Conservation (phyloP, 345 rosid genomes). For the Bruguiera sexangula region DNA sequence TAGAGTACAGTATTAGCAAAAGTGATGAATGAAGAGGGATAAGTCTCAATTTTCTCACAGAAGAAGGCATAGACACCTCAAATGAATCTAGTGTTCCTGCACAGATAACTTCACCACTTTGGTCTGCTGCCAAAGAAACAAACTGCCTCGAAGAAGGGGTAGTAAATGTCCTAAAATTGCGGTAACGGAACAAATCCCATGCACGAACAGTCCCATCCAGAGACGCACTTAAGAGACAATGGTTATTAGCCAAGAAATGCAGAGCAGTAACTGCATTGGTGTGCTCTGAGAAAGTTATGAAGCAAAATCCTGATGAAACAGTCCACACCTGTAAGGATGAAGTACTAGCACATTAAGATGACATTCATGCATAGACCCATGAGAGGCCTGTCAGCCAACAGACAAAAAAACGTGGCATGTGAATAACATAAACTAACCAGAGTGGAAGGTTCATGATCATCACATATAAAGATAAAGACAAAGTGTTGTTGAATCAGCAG, state of each 20-base stretch:
- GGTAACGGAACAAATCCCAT: constrained; percentile 91
- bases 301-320: constrained; percentile 89
- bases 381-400: not conserved
- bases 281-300: constrained; percentile 92
- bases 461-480: too few species aligned
- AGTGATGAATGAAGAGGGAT: not conserved
- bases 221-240: constrained; percentile 86
- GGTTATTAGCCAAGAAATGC: constrained; percentile 91
- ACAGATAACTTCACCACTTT: constrained; percentile 93
- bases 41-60: not conserved
- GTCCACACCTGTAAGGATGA: constrained; percentile 76
- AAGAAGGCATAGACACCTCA: constrained; percentile 49
- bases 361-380: not conserved
- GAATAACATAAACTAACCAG: not conserved
- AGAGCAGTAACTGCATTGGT: constrained; percentile 92
- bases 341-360: constrained; percentile 7
- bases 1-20: constrained; percentile 11
- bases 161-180: constrained; percentile 90
- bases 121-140: constrained; percentile 92
- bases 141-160: constrained; percentile 92
- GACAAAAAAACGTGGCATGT: not conserved
- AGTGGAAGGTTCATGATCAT: too few species aligned
- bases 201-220: constrained; percentile 98
- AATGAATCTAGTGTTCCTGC: constrained; percentile 95
- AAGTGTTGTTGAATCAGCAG: too few species aligned